These are phyloP conservation scores for Aspergillus fructus DNA, from an alignment of 2,329 filamentous ascomycete genomes.

Conservation along the genomic window DNA sequence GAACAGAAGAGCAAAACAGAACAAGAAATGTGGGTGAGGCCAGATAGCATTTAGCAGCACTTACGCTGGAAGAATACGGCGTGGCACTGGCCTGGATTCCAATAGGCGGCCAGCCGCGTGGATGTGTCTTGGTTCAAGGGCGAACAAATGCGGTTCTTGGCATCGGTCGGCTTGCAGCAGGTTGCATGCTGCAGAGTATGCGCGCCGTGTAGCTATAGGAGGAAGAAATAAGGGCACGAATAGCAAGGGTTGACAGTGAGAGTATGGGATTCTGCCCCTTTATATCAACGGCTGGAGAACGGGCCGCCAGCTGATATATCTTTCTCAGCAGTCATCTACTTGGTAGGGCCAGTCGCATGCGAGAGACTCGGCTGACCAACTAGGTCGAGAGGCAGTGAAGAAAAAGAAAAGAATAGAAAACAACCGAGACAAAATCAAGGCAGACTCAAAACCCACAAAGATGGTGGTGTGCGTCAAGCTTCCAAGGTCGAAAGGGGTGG, in stretches of 20 bases:
- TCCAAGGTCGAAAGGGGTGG: background rate
- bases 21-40: background rate
- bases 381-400: background rate
- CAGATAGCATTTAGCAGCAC: background rate
- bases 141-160: constrained; percentile 5
- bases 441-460: background rate
- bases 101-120: background rate
- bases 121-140: background rate
- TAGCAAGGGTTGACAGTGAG: background rate
- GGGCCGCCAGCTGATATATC: constrained; percentile 9
- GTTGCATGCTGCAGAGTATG: constrained; percentile 1
- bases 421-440: constrained; percentile 5
- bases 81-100: background rate
- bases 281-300: constrained; percentile 1
- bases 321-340: constrained; percentile 4
- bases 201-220: background rate
- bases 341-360: background rate
- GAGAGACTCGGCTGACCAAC: constrained; percentile 11
- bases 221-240: background rate
- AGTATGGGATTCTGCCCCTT: background rate
- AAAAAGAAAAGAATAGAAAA: background rate
- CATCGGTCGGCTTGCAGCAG: constrained; percentile 1
- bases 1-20: background rate
- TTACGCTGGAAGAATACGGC: background rate
- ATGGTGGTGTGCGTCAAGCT: background rate